Evolutionary conservation across 768 basidiomycete species (phyloP), one percentile per base, ranked within the genome.

Genomic region (Amanita exitialis): DNA sequence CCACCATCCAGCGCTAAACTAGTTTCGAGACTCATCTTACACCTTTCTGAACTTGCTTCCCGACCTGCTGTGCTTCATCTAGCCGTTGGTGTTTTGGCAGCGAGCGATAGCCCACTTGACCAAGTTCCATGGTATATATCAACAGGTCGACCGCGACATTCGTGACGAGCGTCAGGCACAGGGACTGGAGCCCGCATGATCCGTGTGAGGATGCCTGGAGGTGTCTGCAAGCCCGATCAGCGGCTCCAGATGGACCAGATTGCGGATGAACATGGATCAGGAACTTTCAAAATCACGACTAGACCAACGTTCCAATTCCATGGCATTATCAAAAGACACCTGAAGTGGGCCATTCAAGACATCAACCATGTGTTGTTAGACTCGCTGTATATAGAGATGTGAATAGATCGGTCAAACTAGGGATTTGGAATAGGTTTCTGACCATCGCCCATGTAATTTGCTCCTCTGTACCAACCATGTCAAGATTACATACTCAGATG

Each of bases 221-320:
- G 96, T 56, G 93, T 99, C 18, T 98, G 96, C 65, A 76, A 72
- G 23, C 86, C 95, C 3, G 69, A 79, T 34, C 96, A 99, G 69
- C 98, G 96, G 96, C 71, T 94, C 46, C 79, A 84, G 57, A 91
- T 99, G 82, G 91, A 97, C 69, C 85, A 86, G 59, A 97, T 99
- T 58, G 81, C 96, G 49, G 96, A 98, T 63, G 90, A 92, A 65
- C 90, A 93, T 65, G 96, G 92, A 5, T 87, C 81, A 54, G 82
- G 87, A 42, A 91, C 94, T 4, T 87, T 98, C 72, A 99, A 99
- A 75, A 83, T 99, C 57, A 99, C 96, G 43, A 99, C 96, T 30
- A 78, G 96, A 55, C 83, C 92, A 65, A 99, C 96, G 8, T 99
- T 98, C 85, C 96, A 99, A 69, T 98, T 96, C 77, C 96, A 99